phyloP scores from a whole-genome alignment of 2,329 filamentous ascomycete species.

The Madurella fahalii region DNA sequence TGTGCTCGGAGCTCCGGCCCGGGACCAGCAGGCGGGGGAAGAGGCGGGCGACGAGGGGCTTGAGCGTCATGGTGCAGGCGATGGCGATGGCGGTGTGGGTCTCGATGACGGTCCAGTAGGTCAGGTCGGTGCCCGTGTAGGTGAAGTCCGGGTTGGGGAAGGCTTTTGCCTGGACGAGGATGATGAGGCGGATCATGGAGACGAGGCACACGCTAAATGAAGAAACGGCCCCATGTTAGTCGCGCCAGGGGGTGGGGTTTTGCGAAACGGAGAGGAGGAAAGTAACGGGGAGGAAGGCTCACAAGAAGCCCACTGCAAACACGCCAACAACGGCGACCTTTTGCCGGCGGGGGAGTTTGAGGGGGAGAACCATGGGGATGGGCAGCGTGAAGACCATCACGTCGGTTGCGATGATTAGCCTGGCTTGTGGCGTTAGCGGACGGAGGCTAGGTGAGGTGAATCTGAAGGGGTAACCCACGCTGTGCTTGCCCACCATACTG shows the following conservation, averaged over 20 bases:
- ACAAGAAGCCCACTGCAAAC: conserved; percentile 25
- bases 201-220: conserved; percentile 32
- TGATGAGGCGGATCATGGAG: conserved; percentile 31
- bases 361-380: conserved; percentile 25
- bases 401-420: conserved; percentile 14
- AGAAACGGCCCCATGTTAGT: background rate
- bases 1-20: background rate
- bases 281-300: background rate
- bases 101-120: conserved; percentile 33
- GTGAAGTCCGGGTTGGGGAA: conserved; percentile 26
- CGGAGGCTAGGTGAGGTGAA: background rate
- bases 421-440: background rate
- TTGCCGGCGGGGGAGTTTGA: conserved; percentile 16
- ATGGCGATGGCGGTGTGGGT: conserved; percentile 33
- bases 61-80: conserved; percentile 35
- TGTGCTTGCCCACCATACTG: conserved; percentile 19
- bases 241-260: background rate
- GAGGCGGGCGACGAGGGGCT: conserved; percentile 33
- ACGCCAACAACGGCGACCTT: conserved; percentile 18
- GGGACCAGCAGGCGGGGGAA: conserved; percentile 17
- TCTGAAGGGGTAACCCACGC: conserved; percentile 8
- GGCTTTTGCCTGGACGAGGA: conserved; percentile 19
- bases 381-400: conserved; percentile 41
- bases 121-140: conserved; percentile 26
- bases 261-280: too few species aligned